Base-by-base conservation (phyloP, 2,329 filamentous ascomycete genomes). In the Teratosphaeria pseudoeucalypti region DNA sequence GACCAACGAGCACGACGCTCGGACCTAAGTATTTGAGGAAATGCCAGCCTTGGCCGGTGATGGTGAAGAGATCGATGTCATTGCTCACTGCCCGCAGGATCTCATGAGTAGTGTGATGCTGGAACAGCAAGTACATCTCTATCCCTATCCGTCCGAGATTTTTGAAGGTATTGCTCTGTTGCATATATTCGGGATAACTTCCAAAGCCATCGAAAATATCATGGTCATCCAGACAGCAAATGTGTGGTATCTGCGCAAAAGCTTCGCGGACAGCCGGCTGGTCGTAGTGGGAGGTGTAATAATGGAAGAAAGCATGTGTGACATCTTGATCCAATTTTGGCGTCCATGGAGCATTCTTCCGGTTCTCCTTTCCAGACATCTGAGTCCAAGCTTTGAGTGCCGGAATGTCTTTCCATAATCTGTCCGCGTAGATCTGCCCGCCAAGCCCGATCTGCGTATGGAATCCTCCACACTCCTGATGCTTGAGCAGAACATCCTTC, bases 201-300 rank as follows among this genome's bases (percentile, higher is more conserved):
- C 94, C 94, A 67, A 94, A 99, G 29, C 94, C 94, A 70, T 99
- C 94, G 67, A 99, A 99, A 60, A 99, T 96, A 67, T 99, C 94
- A 73, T 97, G 94, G 69, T 97, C 94, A 70, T 99, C 92, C 57
- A 99, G 85, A 71, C 95, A 90, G 67, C 95, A 81, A 57, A 99
- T 79, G 70, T 96, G 92, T 49, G 94, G 94, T 63, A 99, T 96
- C 76, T 99, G 94, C 26, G 94, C 94, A 78, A 96, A 99, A 0
- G 92, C 92, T 74, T 99, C 94, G 61, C 94, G 81, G 65, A 99
- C 75, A 73, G 95, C 92, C 6, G 92, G 92, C 74, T 99, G 94
- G 71, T 99, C 94, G 72, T 99, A 97, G 73, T 97, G 92, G 66
- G 91, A 96, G 1, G 92, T 96, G 72, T 99, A 99, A 74, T 96